Conservation (phyloP, 2,329 filamentous ascomycete species). For the Aspergillus fumigatiaffinis region DNA sequence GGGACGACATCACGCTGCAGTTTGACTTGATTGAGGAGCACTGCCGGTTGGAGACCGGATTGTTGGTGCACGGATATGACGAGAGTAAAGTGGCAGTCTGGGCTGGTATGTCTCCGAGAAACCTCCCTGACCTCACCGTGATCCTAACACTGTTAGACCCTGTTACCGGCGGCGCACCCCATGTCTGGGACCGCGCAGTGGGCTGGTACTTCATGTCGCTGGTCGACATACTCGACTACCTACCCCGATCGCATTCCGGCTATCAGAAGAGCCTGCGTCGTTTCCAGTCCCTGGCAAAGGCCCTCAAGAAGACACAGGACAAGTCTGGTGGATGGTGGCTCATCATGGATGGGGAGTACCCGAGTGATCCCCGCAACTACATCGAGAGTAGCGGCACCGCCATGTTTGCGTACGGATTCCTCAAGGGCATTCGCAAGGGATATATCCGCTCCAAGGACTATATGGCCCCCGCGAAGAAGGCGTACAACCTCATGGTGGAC, state of each 20-base stretch:
- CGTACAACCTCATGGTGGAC: neutral
- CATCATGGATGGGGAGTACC: constrained; percentile 11
- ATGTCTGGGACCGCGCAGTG: constrained; percentile 13
- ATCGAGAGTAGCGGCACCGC: constrained; percentile 15
- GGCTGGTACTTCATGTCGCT: constrained; percentile 17
- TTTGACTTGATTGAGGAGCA: constrained; percentile 14
- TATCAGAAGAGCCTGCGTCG: constrained; percentile 7
- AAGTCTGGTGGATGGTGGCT: constrained; percentile 12
- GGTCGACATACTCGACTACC: constrained; percentile 11
- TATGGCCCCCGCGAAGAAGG: constrained; percentile 1
- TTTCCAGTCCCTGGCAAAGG: constrained; percentile 10
- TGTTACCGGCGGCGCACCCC: constrained; percentile 8
- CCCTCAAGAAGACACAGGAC: constrained; percentile 10
- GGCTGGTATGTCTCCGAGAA: constrained; percentile 7
- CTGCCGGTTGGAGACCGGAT: constrained; percentile 1
- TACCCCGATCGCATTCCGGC: constrained; percentile 8
- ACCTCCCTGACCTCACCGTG: neutral
- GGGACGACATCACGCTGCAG: constrained; percentile 14
- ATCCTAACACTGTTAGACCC: constrained; percentile 6
- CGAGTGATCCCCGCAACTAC: constrained; percentile 10
- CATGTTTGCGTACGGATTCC: constrained; percentile 14
- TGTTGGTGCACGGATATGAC: constrained; percentile 13
- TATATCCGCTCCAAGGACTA: constrained; percentile 6
- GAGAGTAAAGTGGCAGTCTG: constrained; percentile 10
- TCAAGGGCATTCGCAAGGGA: constrained; percentile 10